Evolutionary conservation across 352 stramenopile genomes (phyloP).

Genomic region (Hyaloperonospora brassicae): DNA sequence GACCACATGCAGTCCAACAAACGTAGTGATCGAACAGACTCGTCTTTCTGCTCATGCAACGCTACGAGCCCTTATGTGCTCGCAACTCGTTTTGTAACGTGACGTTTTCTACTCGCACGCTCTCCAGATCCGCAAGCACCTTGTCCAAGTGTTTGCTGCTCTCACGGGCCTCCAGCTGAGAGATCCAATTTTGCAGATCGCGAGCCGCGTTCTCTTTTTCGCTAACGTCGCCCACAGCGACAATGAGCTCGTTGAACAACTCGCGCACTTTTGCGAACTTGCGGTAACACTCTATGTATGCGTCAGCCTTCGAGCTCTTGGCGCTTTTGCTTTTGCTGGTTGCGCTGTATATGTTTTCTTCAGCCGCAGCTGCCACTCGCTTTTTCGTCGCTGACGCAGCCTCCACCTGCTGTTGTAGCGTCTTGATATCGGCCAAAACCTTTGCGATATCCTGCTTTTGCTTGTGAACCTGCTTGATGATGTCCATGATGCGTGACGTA

Average conservation of each 20-base stretch:
- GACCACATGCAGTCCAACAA: too few relatives aligned
- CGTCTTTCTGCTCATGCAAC: background rate
- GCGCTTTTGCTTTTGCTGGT: slow-evolving; percentile 31
- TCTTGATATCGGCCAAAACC: slow-evolving; percentile 71
- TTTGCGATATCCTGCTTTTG: slow-evolving; percentile 83
- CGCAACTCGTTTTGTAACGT: slow-evolving; percentile 44
- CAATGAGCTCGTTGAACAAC: slow-evolving; percentile 78
- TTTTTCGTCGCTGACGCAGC: slow-evolving; percentile 69
- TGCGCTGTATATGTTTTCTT: slow-evolving; percentile 78
- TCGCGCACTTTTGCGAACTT: slow-evolving; percentile 77
- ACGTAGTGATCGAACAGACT: too few relatives aligned
- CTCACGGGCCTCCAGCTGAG: slow-evolving; percentile 66
- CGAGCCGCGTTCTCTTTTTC: slow-evolving; percentile 70
- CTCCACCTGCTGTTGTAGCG: slow-evolving; percentile 78
- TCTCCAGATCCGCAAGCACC: slow-evolving; percentile 64
- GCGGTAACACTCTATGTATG: slow-evolving; percentile 79
- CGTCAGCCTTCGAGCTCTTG: slow-evolving; percentile 19
- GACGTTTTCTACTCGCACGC: slow-evolving; percentile 62
- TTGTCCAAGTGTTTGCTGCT: slow-evolving; percentile 60
- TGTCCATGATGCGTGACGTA: slow-evolving; percentile 85
- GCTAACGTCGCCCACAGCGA: slow-evolving; percentile 52
- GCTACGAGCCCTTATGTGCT: slow-evolving; percentile 10
- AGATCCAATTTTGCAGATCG: slow-evolving; percentile 81
- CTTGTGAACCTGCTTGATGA: slow-evolving; percentile 87
- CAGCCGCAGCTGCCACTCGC: slow-evolving; percentile 66